Evolutionary conservation across 768 basidiomycete species (phyloP).

Genomic region (Agaricus subrufescens): DNA sequence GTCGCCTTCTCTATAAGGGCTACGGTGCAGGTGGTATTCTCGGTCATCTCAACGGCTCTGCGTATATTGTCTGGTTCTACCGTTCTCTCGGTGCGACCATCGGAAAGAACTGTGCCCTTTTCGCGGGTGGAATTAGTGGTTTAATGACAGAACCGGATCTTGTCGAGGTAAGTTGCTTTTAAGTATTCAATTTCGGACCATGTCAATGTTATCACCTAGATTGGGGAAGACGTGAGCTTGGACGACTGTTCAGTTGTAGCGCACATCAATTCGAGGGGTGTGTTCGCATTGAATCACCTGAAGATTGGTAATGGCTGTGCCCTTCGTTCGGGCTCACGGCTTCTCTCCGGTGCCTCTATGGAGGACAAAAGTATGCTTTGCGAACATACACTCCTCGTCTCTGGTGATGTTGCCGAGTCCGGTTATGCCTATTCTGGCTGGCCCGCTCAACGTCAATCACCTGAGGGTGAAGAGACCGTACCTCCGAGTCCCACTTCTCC

Average conservation of each 20-base stretch:
- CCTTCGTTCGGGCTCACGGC: slow-evolving; percentile 39
- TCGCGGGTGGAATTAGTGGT: slow-evolving; percentile 33
- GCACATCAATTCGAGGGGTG: slow-evolving; percentile 43
- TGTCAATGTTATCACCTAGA: slow-evolving; percentile 16
- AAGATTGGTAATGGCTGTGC: slow-evolving; percentile 38
- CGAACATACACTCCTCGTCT: slow-evolving; percentile 43
- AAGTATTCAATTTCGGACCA: background rate
- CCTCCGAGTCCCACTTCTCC: slow-evolving; percentile 2
- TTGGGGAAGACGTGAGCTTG: slow-evolving; percentile 38
- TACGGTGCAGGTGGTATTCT: slow-evolving; percentile 39
- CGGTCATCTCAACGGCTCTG: slow-evolving; percentile 32
- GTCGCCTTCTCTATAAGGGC: slow-evolving; percentile 32
- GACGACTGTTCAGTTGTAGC: slow-evolving; percentile 45
- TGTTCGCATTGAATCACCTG: slow-evolving; percentile 37
- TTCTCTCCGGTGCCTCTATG: slow-evolving; percentile 47
- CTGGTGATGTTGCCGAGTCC: slow-evolving; percentile 40
- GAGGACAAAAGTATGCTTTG: slow-evolving; percentile 43
- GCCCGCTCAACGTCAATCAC: slow-evolving; percentile 24
- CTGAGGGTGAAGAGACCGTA: background rate
- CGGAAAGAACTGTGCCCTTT: slow-evolving; percentile 36
- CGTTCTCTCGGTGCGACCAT: slow-evolving; percentile 40
- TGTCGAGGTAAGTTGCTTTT: slow-evolving; percentile 25
- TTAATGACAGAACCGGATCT: slow-evolving; percentile 47
- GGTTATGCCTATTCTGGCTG: slow-evolving; percentile 37
- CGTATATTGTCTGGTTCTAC: slow-evolving; percentile 41